Percentiles rank a stretch among this genome's conserved stretches.
These are phyloP conservation scores for Aureobasidium sp. DNA, from an alignment of 2,329 filamentous ascomycete genomes.

Conservation along the genomic window DNA sequence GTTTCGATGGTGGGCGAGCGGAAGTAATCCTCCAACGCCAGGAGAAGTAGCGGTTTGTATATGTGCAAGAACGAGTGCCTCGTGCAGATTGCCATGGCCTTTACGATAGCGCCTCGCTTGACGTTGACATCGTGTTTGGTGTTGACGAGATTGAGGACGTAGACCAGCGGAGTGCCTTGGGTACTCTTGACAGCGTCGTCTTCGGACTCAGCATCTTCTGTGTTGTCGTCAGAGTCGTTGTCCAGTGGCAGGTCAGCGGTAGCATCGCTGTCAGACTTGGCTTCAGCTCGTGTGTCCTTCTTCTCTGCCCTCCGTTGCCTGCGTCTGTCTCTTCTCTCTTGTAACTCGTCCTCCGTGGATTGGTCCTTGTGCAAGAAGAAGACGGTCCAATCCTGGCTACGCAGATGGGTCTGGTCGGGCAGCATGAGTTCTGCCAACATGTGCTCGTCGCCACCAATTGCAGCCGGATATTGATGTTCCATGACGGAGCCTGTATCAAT, in stretches of 20 bases:
- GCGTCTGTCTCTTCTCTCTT: slow-evolving; percentile 30
- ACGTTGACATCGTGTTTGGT: slow-evolving; percentile 93
- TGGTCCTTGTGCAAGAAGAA: slow-evolving; percentile 97
- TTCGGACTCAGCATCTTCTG: slow-evolving; percentile 33
- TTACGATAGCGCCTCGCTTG: slow-evolving; percentile 89
- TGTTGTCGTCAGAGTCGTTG: slow-evolving; percentile 44
- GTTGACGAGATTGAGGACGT: slow-evolving; percentile 95
- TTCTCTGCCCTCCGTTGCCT: slow-evolving; percentile 34
- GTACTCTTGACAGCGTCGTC: slow-evolving; percentile 47
- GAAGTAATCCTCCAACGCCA: slow-evolving; percentile 96
- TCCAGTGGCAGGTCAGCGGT: slow-evolving; percentile 38
- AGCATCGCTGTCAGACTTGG: slow-evolving; percentile 33
- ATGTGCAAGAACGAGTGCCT: slow-evolving; percentile 96
- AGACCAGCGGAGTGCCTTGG: slow-evolving; percentile 87
- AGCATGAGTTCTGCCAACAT: slow-evolving; percentile 99
- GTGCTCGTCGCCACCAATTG: slow-evolving; percentile 93
- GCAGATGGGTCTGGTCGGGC: slow-evolving; percentile 89
- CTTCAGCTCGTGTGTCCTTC: slow-evolving; percentile 26
- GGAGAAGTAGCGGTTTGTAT: slow-evolving; percentile 89
- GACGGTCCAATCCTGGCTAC: slow-evolving; percentile 97
- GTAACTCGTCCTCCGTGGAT: slow-evolving; percentile 51
- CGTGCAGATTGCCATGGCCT: slow-evolving; percentile 98
- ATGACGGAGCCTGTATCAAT: slow-evolving; percentile 94
- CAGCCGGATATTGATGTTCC: slow-evolving; percentile 94
- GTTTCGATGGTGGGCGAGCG: slow-evolving; percentile 84